Evolutionary conservation across 2,329 filamentous ascomycete genomes (phyloP), one percentile per base, ranked within the genome.

Genomic region (Penicillium decumbens): DNA sequence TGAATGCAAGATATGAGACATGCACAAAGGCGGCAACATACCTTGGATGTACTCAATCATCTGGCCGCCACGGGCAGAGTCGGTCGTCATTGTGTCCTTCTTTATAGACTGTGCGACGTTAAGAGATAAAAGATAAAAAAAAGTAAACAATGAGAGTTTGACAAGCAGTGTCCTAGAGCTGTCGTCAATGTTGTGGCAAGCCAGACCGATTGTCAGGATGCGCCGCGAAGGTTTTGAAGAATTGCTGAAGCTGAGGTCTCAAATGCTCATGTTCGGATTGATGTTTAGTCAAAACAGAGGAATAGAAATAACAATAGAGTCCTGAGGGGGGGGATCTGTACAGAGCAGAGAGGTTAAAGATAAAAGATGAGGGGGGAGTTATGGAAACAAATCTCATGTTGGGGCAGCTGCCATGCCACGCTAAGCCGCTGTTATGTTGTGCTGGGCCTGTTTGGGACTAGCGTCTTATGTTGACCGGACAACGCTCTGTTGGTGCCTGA

Each of bases 41-140:
- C 90, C 88, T 77, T 90, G 88, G 64, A 96, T 95, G 73, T 95
- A 96, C 77, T 96, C 91, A 68, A 96, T 91, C 63, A 95, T 84
- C 76, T 95, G 89, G 55, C 89, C 90, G 75, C 88, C 82, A 72
- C 83, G 87, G 69, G 80, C 74, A 43, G 76, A 74, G 63, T 75
- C 72, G 61, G 67, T 71, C 62, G 70, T 72, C 68, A 73, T 73
- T 60, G 71, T 81, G 66, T 60, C 50, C 47, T 40, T 39, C 35
- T 40, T 29, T 41, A 35, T 40, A 38, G 39, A 43, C 25, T 30
- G 38, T 25, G 28, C 37, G 32, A 35, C 8, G 35, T 27, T 15
- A 49, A 37, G n/a, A 30, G 25, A 45, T 48, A 35, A 28, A 43
- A 43, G 28, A 43, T 15, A 49, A 35, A 35, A 35, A 35, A 15